phyloP scores from a whole-genome alignment of 164 flowering plant genomes.

The Amborella trichopoda region DNA sequence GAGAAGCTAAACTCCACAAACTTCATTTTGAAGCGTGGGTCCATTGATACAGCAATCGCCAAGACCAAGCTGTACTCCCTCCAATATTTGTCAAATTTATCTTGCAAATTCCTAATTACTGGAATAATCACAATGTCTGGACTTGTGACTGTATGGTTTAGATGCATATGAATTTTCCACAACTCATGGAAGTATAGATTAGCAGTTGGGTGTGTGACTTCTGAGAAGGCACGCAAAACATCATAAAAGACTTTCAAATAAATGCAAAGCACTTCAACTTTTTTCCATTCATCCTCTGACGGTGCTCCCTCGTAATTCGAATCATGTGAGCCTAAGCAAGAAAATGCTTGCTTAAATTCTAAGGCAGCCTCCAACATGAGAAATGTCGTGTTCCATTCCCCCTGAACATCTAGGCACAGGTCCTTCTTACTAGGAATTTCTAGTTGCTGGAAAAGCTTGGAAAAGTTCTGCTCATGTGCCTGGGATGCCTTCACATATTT shows the following conservation, averaged over 20 bases:
- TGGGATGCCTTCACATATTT: constrained; percentile 49
- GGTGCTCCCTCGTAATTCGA: constrained; percentile 21
- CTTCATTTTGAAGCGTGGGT: constrained; percentile 83
- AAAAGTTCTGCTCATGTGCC: constrained; percentile 31
- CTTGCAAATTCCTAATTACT: constrained; percentile 40
- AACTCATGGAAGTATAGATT: constrained; percentile 54
- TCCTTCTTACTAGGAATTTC: constrained; percentile 24
- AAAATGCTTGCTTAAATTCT: constrained; percentile 39
- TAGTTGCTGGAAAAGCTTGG: constrained; percentile 33
- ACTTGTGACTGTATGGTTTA: constrained; percentile 33
- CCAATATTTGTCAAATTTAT: constrained; percentile 64
- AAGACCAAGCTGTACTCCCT: constrained; percentile 42
- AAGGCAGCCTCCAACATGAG: constrained; percentile 54
- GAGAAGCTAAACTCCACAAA: constrained; percentile 62
- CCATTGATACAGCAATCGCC: constrained; percentile 71
- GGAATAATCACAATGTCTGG: constrained; percentile 36
- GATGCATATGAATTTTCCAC: constrained; percentile 47
- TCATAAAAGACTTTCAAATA: constrained; percentile 53
- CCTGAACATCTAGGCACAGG: constrained; percentile 37
- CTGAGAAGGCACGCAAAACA: constrained; percentile 41
- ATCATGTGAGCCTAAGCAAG: constrained; percentile 34
- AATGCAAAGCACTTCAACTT: constrained; percentile 40
- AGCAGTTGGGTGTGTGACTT: constrained; percentile 35
- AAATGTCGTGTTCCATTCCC: constrained; percentile 47
- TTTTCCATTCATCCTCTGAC: constrained; percentile 74